phyloP scores from a whole-genome alignment of 2,329 filamentous ascomycete genomes.

The Trichoderma arundinaceum region DNA sequence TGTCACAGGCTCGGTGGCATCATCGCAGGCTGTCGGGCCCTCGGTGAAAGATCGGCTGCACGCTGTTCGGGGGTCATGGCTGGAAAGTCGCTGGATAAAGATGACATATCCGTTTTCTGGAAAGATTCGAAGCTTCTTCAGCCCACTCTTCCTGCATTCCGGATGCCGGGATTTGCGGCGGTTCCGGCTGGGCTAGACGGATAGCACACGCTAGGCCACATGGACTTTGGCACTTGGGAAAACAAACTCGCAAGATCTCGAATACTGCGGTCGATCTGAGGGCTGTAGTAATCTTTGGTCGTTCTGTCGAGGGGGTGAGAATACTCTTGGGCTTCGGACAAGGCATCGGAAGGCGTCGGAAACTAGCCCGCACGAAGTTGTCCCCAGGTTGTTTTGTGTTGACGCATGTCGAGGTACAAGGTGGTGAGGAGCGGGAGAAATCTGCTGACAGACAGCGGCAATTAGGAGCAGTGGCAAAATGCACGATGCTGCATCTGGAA shows the following conservation, averaged over 20 bases:
- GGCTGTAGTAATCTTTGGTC: not conserved
- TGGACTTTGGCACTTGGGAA: not conserved
- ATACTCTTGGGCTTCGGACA: not conserved
- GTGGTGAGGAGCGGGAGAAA: not conserved
- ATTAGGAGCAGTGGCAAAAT: constrained; percentile 21
- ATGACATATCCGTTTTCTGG: constrained; percentile 18
- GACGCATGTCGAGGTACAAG: constrained; percentile 1
- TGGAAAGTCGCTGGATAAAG: not conserved
- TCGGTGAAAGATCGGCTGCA: constrained; percentile 22
- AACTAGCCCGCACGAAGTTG: not conserved
- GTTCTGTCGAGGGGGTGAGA: not conserved
- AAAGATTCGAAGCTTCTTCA: constrained; percentile 17
- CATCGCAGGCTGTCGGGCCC: not conserved
- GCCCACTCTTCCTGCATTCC: constrained; percentile 1
- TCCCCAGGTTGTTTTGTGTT: not conserved
- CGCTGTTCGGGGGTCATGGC: not conserved
- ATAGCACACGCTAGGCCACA: not conserved
- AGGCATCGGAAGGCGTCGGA: constrained; percentile 11
- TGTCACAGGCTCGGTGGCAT: not conserved
- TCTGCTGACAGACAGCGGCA: constrained; percentile 5
- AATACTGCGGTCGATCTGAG: not conserved
- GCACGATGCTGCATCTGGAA: constrained; percentile 14
- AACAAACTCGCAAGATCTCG: not conserved
- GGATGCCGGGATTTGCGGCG: constrained; percentile 25
- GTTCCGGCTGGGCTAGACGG: constrained; percentile 12